These are phyloP conservation scores for Venturiaceae sp. DNA, from an alignment of 2,329 filamentous ascomycete genomes.

Conservation along the genomic window DNA sequence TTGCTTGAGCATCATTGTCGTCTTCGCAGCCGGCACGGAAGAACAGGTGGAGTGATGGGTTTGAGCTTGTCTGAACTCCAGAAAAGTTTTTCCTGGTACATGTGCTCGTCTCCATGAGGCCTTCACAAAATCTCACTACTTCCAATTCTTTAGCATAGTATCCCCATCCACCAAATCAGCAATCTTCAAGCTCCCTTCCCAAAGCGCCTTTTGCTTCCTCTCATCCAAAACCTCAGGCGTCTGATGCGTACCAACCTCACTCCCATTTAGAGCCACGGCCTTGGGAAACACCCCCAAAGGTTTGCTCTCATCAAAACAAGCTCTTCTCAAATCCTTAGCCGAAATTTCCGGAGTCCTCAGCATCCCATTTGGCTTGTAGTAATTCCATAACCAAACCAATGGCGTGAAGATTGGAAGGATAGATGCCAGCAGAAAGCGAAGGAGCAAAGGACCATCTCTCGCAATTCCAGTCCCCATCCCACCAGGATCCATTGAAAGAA, in stretches of 20 bases:
- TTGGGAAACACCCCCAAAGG: not conserved
- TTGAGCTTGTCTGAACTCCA: too few relatives aligned
- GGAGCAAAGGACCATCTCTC: not conserved
- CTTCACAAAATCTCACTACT: too few relatives aligned
- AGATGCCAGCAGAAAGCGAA: too few relatives aligned
- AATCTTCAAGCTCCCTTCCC: not conserved
- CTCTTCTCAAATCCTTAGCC: not conserved
- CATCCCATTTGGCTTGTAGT: not conserved
- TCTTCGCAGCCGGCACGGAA: too few relatives aligned
- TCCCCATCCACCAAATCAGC: not conserved
- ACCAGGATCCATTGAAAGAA: not conserved
- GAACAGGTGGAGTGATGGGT: too few relatives aligned
- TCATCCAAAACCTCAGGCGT: not conserved
- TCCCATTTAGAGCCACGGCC: not conserved
- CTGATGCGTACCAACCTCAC: not conserved
- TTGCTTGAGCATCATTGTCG: too few relatives aligned
- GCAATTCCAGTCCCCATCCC: not conserved
- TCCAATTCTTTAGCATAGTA: not conserved
- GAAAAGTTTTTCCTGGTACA: too few relatives aligned
- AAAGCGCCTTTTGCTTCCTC: not conserved
- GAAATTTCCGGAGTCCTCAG: not conserved
- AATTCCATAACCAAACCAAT: not conserved
- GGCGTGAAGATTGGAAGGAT: not conserved
- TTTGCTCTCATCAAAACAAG: not conserved
- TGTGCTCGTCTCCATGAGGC: too few relatives aligned